Evolutionary conservation across 2,329 filamentous ascomycete genomes (phyloP), one percentile per base, ranked within the genome.

Genomic region (Achaetomium macrosporum): DNA sequence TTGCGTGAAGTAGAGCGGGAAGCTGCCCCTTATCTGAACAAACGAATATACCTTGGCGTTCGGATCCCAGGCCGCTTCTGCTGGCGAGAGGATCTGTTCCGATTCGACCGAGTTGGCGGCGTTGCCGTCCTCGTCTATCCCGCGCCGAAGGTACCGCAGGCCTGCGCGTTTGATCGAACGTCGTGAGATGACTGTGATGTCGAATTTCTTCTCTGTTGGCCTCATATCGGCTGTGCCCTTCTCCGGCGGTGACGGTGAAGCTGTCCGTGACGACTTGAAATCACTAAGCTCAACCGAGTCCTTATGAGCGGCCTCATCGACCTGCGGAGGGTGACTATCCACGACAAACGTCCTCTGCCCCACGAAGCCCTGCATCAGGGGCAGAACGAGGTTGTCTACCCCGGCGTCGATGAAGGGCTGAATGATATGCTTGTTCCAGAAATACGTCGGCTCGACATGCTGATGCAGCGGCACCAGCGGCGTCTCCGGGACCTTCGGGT

Each of bases 1-100:
- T 64, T 99, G 93, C 0, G 91, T 95, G 66, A 96, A 99, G 73
- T 93, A 97, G 0, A 97, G 71, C 0, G 93, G 93, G 58, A 97
- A 95, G 19, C 91, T 96, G 7, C 91, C 92, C 58, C 93, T 82
- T 20, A 90, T 76, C 66, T 99, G 93, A 3, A 95, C 73, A 62
- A 96, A 95, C 0, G 90, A 96, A 67, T 89, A 88, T 2, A 85
- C 76, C 59, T 82, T 88, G 2, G 69, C 73, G 0, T 76, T 71
- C 0, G 76, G 65, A 16, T 83, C 76, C 83, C 87, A 91, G 1
- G 76, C 76, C 2, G 83, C 74, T 2, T 57, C 52, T 3, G 61
- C 58, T 0, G 81, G 79, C 0, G 89, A 93, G 2, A 99, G 76
- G 10, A 99, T 86, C 68, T 99, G 93, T 66, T 99, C 93, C 0